These are phyloP conservation scores for Diutina ranongensis DNA, from an alignment of 1,139 yeast genomes.

Conservation along the genomic window DNA sequence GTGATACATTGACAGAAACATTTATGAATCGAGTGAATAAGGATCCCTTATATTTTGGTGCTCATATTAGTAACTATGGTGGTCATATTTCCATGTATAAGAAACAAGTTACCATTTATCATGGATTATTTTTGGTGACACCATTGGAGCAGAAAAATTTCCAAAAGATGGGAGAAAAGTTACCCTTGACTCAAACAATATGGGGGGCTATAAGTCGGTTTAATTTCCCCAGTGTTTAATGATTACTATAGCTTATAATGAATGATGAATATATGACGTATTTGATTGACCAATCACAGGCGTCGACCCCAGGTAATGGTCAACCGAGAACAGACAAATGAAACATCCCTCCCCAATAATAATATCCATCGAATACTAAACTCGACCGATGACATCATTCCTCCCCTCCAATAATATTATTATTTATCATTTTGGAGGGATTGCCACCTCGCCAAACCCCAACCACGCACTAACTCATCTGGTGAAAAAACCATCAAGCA, in stretches of 20 bases:
- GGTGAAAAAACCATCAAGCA: background rate
- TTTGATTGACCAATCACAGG: conserved; percentile 4
- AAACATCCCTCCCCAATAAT: no score
- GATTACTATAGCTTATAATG: no score
- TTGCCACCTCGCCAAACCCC: no score
- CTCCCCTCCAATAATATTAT: no score
- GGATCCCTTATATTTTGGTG: conserved; percentile 18
- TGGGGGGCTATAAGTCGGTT: conserved; percentile 30
- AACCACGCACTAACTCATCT: conserved; percentile 5
- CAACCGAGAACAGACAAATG: conserved; percentile 11
- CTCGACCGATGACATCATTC: no score
- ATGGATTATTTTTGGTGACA: conserved; percentile 23
- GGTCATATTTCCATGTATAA: conserved; percentile 26
- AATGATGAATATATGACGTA: background rate
- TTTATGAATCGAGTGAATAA: conserved; percentile 14
- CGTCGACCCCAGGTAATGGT: conserved; percentile 6
- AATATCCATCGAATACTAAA: no score
- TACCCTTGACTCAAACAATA: conserved; percentile 16
- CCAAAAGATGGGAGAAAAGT: conserved; percentile 13
- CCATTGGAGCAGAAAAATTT: conserved; percentile 22
- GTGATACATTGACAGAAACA: conserved; percentile 7
- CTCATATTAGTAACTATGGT: conserved; percentile 22
- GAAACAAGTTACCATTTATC: conserved; percentile 26
- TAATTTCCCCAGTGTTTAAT: conserved; percentile 22
- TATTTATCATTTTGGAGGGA: no score